Percentiles rank a stretch among this genome's conserved stretches.
phyloP scores from a whole-genome alignment of 2,329 filamentous ascomycete species.

The Dactylellina sp. region DNA sequence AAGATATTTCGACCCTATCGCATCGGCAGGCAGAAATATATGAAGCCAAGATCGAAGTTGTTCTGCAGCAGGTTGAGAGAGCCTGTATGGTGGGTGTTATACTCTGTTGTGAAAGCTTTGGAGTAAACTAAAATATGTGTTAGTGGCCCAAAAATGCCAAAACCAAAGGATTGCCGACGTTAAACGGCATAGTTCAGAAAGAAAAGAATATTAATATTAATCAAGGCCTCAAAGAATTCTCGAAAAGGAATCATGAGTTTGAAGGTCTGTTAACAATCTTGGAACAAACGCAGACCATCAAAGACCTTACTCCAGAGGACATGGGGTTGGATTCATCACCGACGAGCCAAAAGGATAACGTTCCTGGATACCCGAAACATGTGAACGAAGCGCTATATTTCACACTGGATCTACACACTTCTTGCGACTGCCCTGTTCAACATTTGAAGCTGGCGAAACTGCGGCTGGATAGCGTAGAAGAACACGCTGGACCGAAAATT shows the following conservation, averaged over 20 bases:
- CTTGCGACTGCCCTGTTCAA: constrained; percentile 24
- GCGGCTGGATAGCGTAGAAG: constrained; percentile 31
- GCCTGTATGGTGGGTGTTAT: constrained; percentile 38
- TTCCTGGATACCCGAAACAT: constrained; percentile 41
- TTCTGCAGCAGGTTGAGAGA: constrained; percentile 27
- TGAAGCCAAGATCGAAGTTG: constrained; percentile 31
- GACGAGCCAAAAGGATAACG: constrained; percentile 28
- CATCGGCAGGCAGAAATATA: constrained; percentile 17
- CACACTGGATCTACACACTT: constrained; percentile 40
- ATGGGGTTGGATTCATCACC: constrained; percentile 27
- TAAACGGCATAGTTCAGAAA: constrained; percentile 10
- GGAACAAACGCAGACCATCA: constrained; percentile 29
- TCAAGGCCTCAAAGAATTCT: constrained; percentile 31
- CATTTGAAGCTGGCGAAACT: constrained; percentile 38
- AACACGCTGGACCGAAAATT: constrained; percentile 26
- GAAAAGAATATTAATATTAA: constrained; percentile 5
- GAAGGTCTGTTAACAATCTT: constrained; percentile 32
- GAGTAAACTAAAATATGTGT: background rate
- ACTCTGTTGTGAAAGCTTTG: background rate
- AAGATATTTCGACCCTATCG: constrained; percentile 40
- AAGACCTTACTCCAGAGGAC: constrained; percentile 43
- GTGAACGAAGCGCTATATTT: constrained; percentile 35
- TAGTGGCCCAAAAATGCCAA: constrained; percentile 31
- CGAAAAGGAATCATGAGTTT: constrained; percentile 15
- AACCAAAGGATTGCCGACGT: constrained; percentile 22